Base-by-base conservation (phyloP, 768 basidiomycete genomes). In the Cystofilobasidium macerans region DNA sequence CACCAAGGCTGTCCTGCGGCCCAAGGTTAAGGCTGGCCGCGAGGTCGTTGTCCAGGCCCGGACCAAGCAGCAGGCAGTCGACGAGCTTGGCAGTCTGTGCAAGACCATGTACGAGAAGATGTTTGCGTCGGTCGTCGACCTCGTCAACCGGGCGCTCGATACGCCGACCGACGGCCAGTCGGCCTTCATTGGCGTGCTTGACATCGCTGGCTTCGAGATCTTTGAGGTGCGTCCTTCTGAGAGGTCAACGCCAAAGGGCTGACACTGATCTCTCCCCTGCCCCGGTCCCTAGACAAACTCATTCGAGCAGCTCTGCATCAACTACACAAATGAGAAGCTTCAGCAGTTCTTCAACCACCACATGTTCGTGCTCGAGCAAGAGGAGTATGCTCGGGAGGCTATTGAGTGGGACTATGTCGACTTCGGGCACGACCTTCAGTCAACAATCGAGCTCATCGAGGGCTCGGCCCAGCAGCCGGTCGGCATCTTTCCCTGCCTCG, bases 161-260 rank as follows among this genome's bases (percentile, higher is more conserved):
- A 83, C 94, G 3, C 94, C 94, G 2, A 72, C 71, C 59, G 86
- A 88, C 3, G 86, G 86, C 48, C 89, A 93, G 77, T 62, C 62
- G 71, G 88, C 88, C 1, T 99, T 97, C 76, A 98, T 99, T 68
- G 95, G 95, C 48, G 95, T 99, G 12, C 82, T 99, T 36, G 95
- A 99, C 82, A 99, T 99, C 61, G 95, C 95, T 9, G 95, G 95
- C 12, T 99, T 99, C 77, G 95, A 99, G 77, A 99, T 99, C 69
- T 82, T 81, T 64, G 67, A 68, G 73, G 74, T 74, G 56, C 59
- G 73, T 57, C 57, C 26, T 42, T 24, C 33, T 62, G 16, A 26
- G 16, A 32, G n/a, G n/a, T n/a, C n/a, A n/a, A n/a, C n/a, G n/a
- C n/a, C n/a, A n/a, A n/a, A n/a, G n/a, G n/a, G n/a, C 28, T 24